phyloP scores from a whole-genome alignment of 1,139 yeast genomes.

The Yamadazyma siamensis region DNA sequence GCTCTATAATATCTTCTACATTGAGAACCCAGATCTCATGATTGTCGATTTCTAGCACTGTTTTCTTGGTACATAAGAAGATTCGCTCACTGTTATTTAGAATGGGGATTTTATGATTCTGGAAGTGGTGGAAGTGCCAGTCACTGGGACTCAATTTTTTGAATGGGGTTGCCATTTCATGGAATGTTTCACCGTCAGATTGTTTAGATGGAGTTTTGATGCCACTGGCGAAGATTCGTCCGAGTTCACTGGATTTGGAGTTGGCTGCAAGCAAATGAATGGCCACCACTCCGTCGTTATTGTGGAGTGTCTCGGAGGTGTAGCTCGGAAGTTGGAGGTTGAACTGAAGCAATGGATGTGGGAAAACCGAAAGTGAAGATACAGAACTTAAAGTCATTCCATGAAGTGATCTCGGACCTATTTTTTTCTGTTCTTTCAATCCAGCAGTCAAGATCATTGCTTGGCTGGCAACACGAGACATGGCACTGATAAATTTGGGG shows the following conservation, averaged over 20 bases:
- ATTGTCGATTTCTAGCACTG: slow-evolving; percentile 60
- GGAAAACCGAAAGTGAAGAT: slow-evolving; percentile 70
- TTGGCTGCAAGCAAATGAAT: slow-evolving; percentile 73
- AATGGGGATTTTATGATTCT: slow-evolving; percentile 45
- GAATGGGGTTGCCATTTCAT: slow-evolving; percentile 53
- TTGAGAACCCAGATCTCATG: slow-evolving; percentile 88
- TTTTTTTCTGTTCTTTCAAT: slow-evolving; percentile 12
- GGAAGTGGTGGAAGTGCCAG: slow-evolving; percentile 21
- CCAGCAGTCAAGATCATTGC: slow-evolving; percentile 44
- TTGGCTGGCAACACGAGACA: slow-evolving; percentile 40
- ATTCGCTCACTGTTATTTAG: slow-evolving; percentile 58
- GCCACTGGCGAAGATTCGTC: slow-evolving; percentile 63
- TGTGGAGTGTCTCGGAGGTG: slow-evolving; percentile 64
- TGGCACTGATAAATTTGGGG: slow-evolving; percentile 25
- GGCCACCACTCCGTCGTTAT: slow-evolving; percentile 50
- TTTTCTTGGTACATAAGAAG: slow-evolving; percentile 57
- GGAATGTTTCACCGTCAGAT: slow-evolving; percentile 39
- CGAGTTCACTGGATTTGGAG: slow-evolving; percentile 46
- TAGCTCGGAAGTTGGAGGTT: slow-evolving; percentile 80
- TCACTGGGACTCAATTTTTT: slow-evolving; percentile 24
- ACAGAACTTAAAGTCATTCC: slow-evolving; percentile 86
- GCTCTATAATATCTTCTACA: slow-evolving; percentile 48
- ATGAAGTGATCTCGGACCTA: slow-evolving; percentile 30
- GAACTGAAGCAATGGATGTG: slow-evolving; percentile 73
- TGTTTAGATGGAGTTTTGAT: slow-evolving; percentile 23